Percentiles rank a stretch among this genome's conserved stretches.
phyloP scores from a whole-genome alignment of 768 basidiomycete genomes.

The Gymnopilus dilepis region DNA sequence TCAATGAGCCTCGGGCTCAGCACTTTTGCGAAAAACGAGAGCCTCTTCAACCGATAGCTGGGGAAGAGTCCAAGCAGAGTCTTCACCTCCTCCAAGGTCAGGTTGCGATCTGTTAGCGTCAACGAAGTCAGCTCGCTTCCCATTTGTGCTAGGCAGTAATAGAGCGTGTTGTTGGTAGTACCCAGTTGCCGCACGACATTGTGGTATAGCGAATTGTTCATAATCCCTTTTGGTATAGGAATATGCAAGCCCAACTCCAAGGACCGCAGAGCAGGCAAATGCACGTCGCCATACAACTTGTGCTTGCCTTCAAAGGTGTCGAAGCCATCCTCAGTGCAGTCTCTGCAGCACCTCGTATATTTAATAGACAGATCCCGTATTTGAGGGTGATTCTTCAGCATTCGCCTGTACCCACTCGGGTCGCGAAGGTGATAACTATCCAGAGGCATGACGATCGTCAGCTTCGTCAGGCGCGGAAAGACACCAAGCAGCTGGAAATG shows the following conservation, averaged over 20 bases:
- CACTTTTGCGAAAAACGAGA: constrained; percentile 26
- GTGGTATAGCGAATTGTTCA: constrained; percentile 8
- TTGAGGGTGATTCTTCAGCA: constrained; percentile 24
- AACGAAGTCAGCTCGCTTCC: constrained; percentile 26
- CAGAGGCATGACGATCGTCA: constrained; percentile 30
- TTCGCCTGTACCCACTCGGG: constrained; percentile 20
- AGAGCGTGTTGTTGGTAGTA: constrained; percentile 3
- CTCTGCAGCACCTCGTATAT: constrained; percentile 25
- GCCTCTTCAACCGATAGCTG: constrained; percentile 22
- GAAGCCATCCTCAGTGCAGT: constrained; percentile 22
- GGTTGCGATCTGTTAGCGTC: constrained; percentile 24
- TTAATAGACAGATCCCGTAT: constrained; percentile 21
- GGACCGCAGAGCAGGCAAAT: constrained; percentile 19
- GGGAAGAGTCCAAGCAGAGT: constrained; percentile 25
- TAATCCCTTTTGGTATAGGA: constrained; percentile 12
- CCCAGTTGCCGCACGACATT: constrained; percentile 2
- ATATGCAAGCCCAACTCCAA: constrained; percentile 26
- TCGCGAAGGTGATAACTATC: constrained; percentile 27
- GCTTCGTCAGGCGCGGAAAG: constrained; percentile 23
- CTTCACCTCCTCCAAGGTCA: constrained; percentile 26
- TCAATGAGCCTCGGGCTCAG: constrained; percentile 31
- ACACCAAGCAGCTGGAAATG: constrained; percentile 24
- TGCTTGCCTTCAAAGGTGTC: constrained; percentile 17
- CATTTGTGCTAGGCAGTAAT: constrained; percentile 15
- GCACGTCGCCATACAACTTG: constrained; percentile 19